phyloP scores from a whole-genome alignment of 225 moss, liverwort and hornwort genomes.

The Antitrichia curtipendula region DNA sequence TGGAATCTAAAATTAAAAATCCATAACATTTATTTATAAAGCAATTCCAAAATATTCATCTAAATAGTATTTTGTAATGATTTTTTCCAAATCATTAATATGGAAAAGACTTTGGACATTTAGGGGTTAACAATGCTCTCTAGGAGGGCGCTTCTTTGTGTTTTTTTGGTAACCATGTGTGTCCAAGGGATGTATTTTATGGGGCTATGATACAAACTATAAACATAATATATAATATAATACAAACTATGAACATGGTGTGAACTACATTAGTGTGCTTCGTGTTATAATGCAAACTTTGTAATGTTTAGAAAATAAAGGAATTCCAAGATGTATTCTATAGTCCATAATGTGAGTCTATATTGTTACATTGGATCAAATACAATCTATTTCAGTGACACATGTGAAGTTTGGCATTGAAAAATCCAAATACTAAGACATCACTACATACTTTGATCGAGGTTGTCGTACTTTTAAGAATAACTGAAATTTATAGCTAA shows the following conservation, averaged over 20 bases:
- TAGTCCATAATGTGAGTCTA: background rate
- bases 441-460: background rate
- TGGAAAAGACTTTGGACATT: too few species aligned
- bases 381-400: background rate
- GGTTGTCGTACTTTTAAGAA: background rate
- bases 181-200: background rate
- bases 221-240: background rate
- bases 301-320: background rate
- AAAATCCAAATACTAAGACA: background rate
- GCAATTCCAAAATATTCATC: too few species aligned
- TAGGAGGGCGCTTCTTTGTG: background rate
- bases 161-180: background rate
- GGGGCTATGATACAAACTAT: background rate
- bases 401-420: background rate
- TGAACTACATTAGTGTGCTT: background rate
- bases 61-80: too few species aligned
- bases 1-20: too few species aligned
- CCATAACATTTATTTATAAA: too few species aligned
- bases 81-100: too few species aligned
- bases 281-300: background rate
- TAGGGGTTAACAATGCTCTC: background rate
- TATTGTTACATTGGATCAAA: background rate
- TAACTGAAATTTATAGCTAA: background rate
- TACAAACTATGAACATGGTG: background rate
- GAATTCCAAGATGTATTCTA: accelerated